Conservation (phyloP, 202 grass and related monocot genomes). For the Setaria viridis region DNA sequence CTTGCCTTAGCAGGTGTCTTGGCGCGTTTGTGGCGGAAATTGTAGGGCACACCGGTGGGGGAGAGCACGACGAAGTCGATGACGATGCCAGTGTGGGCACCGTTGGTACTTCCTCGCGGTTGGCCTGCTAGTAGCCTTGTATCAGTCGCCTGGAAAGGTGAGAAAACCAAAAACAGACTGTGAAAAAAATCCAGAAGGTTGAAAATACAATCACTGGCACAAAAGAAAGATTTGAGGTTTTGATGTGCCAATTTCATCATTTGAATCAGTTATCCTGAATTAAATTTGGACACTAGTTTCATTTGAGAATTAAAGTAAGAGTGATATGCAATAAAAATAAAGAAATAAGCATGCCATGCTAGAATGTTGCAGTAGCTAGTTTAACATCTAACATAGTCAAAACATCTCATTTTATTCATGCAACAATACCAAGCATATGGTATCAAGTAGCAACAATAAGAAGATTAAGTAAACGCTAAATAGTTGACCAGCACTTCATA, state of each 20-base stretch:
- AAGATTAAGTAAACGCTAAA: no score
- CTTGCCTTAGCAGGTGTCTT: no score
- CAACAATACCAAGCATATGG: not conserved
- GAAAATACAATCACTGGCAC: not conserved
- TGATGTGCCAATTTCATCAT: no score
- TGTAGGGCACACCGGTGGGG: no score
- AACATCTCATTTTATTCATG: slow-evolving; percentile 9
- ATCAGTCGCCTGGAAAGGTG: no score
- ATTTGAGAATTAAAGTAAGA: slow-evolving; percentile 18
- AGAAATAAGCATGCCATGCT: no score
- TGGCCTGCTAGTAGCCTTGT: no score
- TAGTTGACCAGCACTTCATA: no score
- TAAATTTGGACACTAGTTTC: not conserved
- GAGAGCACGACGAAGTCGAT: no score
- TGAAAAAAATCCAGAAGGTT: not conserved
- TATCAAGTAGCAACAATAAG: not conserved
- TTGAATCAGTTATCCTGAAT: not conserved
- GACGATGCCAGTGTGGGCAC: no score
- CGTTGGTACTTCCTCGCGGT: no score
- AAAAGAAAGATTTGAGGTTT: slow-evolving; percentile 1
- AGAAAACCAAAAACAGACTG: slow-evolving; percentile 16
- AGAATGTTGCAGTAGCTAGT: not conserved
- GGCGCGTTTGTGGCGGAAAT: no score
- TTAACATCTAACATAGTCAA: not conserved
- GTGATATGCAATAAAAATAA: not conserved